Base-by-base conservation (phyloP, 371 early-diverging fungal species). In the Parasitella parasitica region DNA sequence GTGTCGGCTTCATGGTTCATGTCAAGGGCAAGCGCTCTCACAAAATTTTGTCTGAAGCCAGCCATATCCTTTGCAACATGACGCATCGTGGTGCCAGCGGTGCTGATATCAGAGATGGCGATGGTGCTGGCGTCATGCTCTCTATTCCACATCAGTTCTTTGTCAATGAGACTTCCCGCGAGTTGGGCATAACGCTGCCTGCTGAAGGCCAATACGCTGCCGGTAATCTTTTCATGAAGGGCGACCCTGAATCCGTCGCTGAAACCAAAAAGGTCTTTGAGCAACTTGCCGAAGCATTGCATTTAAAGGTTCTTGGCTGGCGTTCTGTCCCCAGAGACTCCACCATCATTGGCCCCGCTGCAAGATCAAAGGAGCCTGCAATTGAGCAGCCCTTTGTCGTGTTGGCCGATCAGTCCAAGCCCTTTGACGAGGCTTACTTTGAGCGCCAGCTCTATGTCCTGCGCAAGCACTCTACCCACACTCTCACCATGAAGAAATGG, bases 1-100 rank as follows among this genome's bases (percentile, higher is more conserved):
- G 98, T 79, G 98, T 98, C 57, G 98, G 98, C 2, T 98, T 98
- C 71, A 91, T 95, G 66, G 92, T 93, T 51, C 90, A 93, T 75
- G 93, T 97, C 78, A 92, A 94, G 69, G 92, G 91, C 58, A 68
- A 76, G 8, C 72, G 88, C 32, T 89, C 91, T n/a, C 94, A 98
- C 86, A 84, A 87, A 71, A 91, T 97, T 55, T 82, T 97, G 48
- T 86, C 82, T 54, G 93, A 97, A 77, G 96, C 97, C 12, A 83
- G 86, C 62, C 74, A 80, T 71, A 85, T 98, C 65, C 89, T 97
- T 27, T 95, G 95, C 82, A 96, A 96, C 79, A 96, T 97, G 98
- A 94, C 95, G 54, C 98, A 97, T 78, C 89, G 98, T 67, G 98
- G 98, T 70, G 91, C 94, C 35, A 90, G 89, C 32, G 95, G 96